Evolutionary conservation across 2,329 filamentous ascomycete species (phyloP).

Genomic region (Colletotrichum incanum): DNA sequence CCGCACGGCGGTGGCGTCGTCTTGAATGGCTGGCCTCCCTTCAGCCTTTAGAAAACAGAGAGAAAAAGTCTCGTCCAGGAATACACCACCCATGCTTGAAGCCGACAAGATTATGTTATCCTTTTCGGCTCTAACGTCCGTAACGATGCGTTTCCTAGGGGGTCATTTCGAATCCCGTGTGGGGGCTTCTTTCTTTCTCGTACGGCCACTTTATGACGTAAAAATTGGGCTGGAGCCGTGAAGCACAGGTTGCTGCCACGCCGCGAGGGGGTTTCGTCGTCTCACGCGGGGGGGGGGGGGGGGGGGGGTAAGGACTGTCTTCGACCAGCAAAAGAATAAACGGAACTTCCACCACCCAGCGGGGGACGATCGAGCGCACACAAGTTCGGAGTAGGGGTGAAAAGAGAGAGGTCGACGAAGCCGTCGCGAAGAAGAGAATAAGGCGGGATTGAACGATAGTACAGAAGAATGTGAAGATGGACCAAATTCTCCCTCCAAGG

Average conservation of each 20-base stretch:
- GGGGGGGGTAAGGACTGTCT: constrained; percentile 43
- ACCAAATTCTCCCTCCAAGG: constrained; percentile 25
- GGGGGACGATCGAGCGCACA: constrained; percentile 36
- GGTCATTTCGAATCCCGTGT: constrained; percentile 18
- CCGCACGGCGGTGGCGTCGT: constrained; percentile 10
- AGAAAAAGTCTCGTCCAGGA: background rate
- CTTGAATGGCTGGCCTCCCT: background rate
- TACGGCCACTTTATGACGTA: background rate
- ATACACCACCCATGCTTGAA: constrained; percentile 20
- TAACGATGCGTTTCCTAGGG: constrained; percentile 14
- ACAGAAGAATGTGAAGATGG: constrained; percentile 40
- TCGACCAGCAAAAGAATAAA: constrained; percentile 42
- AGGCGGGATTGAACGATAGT: constrained; percentile 34
- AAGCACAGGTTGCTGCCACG: constrained; percentile 14
- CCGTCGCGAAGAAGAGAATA: constrained; percentile 35
- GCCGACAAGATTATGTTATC: constrained; percentile 27
- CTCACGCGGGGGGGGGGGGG: no score
- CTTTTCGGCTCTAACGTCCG: constrained; percentile 18
- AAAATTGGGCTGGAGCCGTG: background rate
- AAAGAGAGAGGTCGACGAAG: constrained; percentile 40
- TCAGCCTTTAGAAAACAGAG: background rate
- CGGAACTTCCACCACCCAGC: constrained; percentile 40
- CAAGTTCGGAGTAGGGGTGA: constrained; percentile 7
- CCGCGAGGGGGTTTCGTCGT: constrained; percentile 9
- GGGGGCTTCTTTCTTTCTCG: constrained; percentile 2